Percentiles rank a stretch among this genome's conserved stretches.
Evolutionary conservation across 2,329 filamentous ascomycete genomes (phyloP).

Genomic region (Tolypocladium tropicale): DNA sequence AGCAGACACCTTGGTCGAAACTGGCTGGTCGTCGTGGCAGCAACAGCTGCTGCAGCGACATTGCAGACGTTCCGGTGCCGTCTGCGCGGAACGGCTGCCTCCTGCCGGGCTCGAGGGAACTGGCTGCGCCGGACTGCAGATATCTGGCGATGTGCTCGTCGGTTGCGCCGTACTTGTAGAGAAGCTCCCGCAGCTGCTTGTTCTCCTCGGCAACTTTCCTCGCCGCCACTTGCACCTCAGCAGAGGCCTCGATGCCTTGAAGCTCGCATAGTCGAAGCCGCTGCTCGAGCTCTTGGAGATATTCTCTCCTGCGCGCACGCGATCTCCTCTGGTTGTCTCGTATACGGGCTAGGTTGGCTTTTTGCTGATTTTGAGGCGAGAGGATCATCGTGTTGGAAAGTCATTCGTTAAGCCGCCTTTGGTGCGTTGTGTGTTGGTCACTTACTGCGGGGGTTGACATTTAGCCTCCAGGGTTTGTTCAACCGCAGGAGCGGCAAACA

Average conservation of each 20-base stretch:
- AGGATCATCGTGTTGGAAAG: not conserved
- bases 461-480: constrained; percentile 3
- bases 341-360: constrained; percentile 43
- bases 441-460: constrained; percentile 13
- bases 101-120: constrained; percentile 7
- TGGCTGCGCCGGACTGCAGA: constrained; percentile 15
- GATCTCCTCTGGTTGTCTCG: constrained; percentile 69
- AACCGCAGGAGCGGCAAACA: not conserved
- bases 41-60: constrained; percentile 27
- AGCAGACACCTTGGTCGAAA: constrained; percentile 15
- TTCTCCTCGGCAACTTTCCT: constrained; percentile 62
- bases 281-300: constrained; percentile 58
- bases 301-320: constrained; percentile 64
- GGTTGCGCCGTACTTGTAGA: constrained; percentile 45
- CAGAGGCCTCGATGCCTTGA: constrained; percentile 55
- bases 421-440: not conserved
- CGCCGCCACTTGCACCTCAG: constrained; percentile 63
- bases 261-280: constrained; percentile 51
- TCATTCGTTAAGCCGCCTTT: not conserved
- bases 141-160: constrained; percentile 42
- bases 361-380: constrained; percentile 17
- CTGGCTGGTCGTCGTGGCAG: constrained; percentile 22
- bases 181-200: constrained; percentile 46
- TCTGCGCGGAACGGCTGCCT: constrained; percentile 8
- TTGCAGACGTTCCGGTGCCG: constrained; percentile 15